Conservation (phyloP, 2,329 filamentous ascomycete species). For the Trichoderma polysporum region DNA sequence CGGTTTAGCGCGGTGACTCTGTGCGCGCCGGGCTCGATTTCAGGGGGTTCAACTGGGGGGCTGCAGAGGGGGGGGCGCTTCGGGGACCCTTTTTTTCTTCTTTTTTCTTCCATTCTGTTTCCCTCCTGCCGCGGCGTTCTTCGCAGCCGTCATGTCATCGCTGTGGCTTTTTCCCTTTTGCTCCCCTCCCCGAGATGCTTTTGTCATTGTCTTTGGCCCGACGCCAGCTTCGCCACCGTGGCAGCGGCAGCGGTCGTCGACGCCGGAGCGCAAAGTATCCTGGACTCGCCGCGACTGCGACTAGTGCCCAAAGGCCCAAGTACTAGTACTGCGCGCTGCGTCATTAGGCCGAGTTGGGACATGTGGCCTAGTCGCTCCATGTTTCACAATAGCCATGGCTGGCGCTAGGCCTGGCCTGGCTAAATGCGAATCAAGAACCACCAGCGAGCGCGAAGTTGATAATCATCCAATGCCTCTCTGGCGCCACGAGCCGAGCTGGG, state of each 20-base stretch:
- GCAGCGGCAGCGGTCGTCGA: neutral
- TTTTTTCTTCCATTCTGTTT: neutral
- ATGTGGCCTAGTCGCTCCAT: constrained; percentile 23
- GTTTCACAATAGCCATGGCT: constrained; percentile 32
- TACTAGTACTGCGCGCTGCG: constrained; percentile 1
- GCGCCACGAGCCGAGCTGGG: too few relatives aligned
- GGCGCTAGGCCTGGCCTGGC: constrained; percentile 24
- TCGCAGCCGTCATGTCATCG: neutral
- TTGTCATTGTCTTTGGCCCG: neutral
- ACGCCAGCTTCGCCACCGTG: constrained; percentile 4
- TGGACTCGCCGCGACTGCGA: neutral
- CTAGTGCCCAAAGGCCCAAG: neutral
- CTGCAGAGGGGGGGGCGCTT: constrained; percentile 14
- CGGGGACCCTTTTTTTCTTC: constrained; percentile 2
- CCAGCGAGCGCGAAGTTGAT: constrained; percentile 2
- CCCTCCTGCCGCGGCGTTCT: neutral
- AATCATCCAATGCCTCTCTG: too few relatives aligned
- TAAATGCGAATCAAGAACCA: constrained; percentile 12
- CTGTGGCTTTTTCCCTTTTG: neutral
- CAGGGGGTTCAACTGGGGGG: constrained; percentile 14
- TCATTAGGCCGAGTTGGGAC: constrained; percentile 1
- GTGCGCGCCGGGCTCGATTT: constrained; percentile 11
- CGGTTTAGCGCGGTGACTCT: constrained; percentile 8
- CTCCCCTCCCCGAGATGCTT: neutral
- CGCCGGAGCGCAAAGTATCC: neutral